These are phyloP conservation scores for Capsicum rhomboideum DNA, from an alignment of 257 asterid species.

Conservation along the genomic window DNA sequence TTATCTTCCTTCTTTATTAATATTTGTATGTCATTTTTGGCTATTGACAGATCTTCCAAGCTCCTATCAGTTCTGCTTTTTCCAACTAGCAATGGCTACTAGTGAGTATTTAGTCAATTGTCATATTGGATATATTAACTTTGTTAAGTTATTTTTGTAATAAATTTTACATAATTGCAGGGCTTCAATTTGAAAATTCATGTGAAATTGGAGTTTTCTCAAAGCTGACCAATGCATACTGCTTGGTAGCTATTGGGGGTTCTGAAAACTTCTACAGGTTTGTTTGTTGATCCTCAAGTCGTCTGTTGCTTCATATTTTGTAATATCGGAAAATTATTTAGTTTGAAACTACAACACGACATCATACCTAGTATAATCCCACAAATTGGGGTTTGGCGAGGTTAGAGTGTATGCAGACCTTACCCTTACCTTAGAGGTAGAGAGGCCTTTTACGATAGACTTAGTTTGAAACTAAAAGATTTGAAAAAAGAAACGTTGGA, in stretches of 20 bases:
- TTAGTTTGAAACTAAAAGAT: background rate
- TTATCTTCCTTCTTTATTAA: background rate
- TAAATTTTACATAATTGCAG: slow-evolving; percentile 18
- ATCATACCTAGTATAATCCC: too few relatives aligned
- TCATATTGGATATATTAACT: too few relatives aligned
- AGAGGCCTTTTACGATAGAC: too few relatives aligned
- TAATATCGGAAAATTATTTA: background rate
- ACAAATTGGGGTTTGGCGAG: too few relatives aligned
- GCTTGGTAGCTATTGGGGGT: slow-evolving; percentile 91
- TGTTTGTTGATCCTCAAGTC: background rate
- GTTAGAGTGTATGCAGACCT: too few relatives aligned
- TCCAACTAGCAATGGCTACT: slow-evolving; percentile 13
- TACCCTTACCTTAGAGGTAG: too few relatives aligned
- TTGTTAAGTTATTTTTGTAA: background rate
- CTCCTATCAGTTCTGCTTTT: background rate
- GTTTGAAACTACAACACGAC: background rate
- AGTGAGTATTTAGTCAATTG: slow-evolving; percentile 10
- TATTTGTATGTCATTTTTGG: background rate
- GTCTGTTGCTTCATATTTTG: background rate
- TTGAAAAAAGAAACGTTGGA: background rate
- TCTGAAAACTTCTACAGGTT: slow-evolving; percentile 94
- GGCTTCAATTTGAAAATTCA: slow-evolving; percentile 76
- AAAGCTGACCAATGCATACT: slow-evolving; percentile 90
- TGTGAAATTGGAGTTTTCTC: slow-evolving; percentile 89
- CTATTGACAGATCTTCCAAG: background rate